Evolutionary conservation across 73 alveolate species (phyloP), one percentile per base, ranked within the genome.

Genomic region (Paramecium octaurelia): DNA sequence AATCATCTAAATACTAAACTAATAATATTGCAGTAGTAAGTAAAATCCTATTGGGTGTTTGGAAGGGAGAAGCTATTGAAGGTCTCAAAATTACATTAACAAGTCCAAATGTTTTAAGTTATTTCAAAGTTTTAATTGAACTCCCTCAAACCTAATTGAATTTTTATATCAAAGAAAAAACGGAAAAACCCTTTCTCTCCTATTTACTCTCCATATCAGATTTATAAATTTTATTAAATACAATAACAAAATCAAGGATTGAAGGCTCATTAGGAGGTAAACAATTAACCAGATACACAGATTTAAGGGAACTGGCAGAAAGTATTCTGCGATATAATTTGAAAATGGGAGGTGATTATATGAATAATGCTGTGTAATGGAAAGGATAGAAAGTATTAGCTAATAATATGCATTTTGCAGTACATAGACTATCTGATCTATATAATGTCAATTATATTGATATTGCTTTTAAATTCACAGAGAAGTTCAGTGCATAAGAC

Each of bases 391-490:
- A 80, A 5, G 38, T 43, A 6, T 57, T 8, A 35, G 76, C 75
- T 1, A 23, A 18, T 24, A 42, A 80, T 43, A 59, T 43, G 48
- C 91, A 80, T 24, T 80, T 80, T 80, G 11, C 16, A 10, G 43
- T 80, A 9, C 16, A 40, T 24, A 80, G 20, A 46, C 57, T 80
- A 43, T 80, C 91, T 40, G 91, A 80, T 23, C 44, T 80, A 4
- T 44, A 44, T 27, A 44, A 80, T 40, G 75, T 80, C 14, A 80
- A 80, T 80, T 80, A 44, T 80, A 23, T 46, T 1, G 91, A 80
- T 43, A 14, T 35, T 10, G 91, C 91, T 24, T 80, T 80, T 48
- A 80, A 80, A 80, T 80, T 80, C 31, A 80, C 75, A 54, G 76
- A 80, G 29, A 42, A 44, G 57, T 48, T 44, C 5, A 29, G 64